phyloP scores from a whole-genome alignment of 2,329 filamentous ascomycete species.

The Claviceps africana region DNA sequence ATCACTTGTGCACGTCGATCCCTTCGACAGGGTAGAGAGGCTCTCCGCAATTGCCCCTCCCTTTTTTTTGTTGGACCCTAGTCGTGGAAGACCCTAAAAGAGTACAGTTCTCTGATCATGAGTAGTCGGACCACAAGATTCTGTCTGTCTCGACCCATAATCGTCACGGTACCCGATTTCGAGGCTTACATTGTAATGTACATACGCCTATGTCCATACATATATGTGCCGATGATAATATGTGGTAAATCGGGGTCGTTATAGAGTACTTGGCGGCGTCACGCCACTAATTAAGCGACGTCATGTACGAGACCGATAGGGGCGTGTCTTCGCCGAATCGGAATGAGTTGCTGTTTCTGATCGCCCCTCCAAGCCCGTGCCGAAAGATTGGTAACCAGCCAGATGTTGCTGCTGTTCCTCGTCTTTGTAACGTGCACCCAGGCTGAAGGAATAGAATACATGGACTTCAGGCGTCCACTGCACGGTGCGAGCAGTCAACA shows the following conservation, averaged over 20 bases:
- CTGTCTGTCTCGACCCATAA: background rate
- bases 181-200: background rate
- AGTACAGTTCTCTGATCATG: background rate
- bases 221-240: background rate
- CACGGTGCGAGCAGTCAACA: background rate
- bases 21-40: background rate
- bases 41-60: background rate
- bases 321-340: conserved; percentile 1
- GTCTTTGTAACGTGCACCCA: background rate
- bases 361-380: conserved; percentile 1
- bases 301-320: background rate
- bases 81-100: background rate
- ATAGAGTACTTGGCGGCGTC: background rate
- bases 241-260: background rate
- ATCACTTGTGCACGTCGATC: background rate
- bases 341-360: conserved; percentile 4
- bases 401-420: conserved; percentile 1
- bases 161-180: background rate
- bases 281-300: background rate
- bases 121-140: background rate
- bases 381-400: conserved; percentile 5
- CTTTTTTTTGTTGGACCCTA: background rate
- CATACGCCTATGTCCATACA: background rate
- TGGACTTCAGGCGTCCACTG: background rate
- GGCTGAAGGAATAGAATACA: background rate